phyloP scores from a whole-genome alignment of 176 grass and related monocot genomes.

The Lolium rigidum region DNA sequence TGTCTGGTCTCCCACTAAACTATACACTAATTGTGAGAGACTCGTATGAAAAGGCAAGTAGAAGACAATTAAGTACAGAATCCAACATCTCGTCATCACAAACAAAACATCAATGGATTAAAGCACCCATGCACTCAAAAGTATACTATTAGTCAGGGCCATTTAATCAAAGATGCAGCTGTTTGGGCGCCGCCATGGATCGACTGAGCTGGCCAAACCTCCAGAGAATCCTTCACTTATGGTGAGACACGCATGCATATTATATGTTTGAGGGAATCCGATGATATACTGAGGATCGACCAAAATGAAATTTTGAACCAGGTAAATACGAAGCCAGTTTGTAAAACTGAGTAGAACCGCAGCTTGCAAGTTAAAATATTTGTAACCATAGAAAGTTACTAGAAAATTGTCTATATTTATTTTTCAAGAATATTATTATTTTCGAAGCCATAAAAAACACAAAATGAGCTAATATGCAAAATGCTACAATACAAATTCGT shows the following conservation, averaged over 20 bases:
- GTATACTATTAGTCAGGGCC: not conserved
- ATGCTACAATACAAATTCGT: too few species aligned
- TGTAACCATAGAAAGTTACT: too few species aligned
- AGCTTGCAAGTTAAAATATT: not conserved
- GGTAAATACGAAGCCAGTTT: not conserved
- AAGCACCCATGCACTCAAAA: not conserved
- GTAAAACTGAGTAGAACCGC: not conserved
- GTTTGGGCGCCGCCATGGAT: not conserved
- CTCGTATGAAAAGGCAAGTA: not conserved
- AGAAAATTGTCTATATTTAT: too few species aligned
- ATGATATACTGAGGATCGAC: not conserved
- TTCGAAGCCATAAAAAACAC: too few species aligned
- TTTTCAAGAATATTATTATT: too few species aligned
- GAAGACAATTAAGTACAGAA: not conserved
- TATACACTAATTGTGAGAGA: constrained; percentile 12
- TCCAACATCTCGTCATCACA: not conserved
- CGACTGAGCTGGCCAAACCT: not conserved
- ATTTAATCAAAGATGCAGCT: not conserved
- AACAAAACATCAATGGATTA: not conserved
- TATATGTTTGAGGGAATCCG: not conserved
- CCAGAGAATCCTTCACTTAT: not conserved
- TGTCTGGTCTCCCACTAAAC: not conserved
- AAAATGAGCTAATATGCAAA: too few species aligned
- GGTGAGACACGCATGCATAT: not conserved
- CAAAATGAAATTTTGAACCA: not conserved